Conservation (phyloP, 768 basidiomycete genomes). For the Kwoniella sp. region DNA sequence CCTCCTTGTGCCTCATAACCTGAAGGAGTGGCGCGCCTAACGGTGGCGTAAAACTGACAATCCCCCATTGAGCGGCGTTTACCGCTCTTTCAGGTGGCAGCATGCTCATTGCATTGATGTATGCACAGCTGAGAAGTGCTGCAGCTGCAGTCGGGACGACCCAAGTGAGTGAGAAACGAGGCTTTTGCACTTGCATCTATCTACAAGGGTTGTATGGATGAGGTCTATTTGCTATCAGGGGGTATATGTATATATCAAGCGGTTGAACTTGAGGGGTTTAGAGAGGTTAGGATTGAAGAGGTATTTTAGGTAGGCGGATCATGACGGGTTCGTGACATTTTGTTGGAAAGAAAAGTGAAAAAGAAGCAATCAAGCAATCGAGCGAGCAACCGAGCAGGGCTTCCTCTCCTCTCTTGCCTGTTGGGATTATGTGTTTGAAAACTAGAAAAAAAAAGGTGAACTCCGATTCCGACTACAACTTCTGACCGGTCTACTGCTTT, state of each 20-base stretch:
- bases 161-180: no score
- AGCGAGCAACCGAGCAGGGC: not conserved
- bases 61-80: constrained; percentile 8
- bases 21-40: no score
- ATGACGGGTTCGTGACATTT: constrained; percentile 4
- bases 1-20: no score
- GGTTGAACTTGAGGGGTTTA: not conserved
- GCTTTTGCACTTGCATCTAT: constrained; percentile 6
- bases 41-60: not conserved
- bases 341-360: not conserved
- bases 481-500: not conserved
- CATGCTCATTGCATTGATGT: not conserved
- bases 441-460: no score
- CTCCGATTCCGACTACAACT: not conserved
- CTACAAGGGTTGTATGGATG: constrained; percentile 2
- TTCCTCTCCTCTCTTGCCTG: not conserved
- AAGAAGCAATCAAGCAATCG: not conserved
- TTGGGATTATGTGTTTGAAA: not conserved
- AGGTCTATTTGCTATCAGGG: not conserved
- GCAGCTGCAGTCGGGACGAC: no score
- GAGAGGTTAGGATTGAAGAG: not conserved
- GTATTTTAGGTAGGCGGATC: no score
- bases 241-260: not conserved
- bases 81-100: constrained; percentile 1
- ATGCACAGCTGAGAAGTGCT: no score